Evolutionary conservation across 2,329 filamentous ascomycete genomes (phyloP).

Genomic region (Nakataea oryzae): DNA sequence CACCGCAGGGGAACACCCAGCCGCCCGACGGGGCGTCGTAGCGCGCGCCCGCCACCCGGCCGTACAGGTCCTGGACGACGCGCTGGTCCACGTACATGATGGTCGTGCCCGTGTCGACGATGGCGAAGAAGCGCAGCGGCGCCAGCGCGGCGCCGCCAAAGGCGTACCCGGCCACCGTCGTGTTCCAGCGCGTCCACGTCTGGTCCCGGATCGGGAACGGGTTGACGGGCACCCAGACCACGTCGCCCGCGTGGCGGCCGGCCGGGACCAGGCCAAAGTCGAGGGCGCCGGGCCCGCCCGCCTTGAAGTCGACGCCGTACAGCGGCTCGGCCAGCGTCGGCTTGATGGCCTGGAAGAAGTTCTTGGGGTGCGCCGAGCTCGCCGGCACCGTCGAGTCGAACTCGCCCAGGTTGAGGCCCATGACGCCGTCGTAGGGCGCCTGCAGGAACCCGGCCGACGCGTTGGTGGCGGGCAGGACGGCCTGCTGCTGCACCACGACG

Average conservation of each 20-base stretch:
- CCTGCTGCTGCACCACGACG: slow-evolving; percentile 15
- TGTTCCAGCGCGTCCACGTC: background rate
- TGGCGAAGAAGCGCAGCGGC: slow-evolving; percentile 22
- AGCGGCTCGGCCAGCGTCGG: slow-evolving; percentile 27
- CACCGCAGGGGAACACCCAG: slow-evolving; percentile 40
- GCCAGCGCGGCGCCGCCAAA: slow-evolving; percentile 18
- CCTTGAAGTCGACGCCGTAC: slow-evolving; percentile 39
- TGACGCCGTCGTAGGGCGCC: slow-evolving; percentile 12
- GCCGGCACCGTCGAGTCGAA: slow-evolving; percentile 16
- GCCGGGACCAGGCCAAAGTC: background rate
- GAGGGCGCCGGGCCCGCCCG: slow-evolving; percentile 3
- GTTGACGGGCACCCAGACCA: background rate
- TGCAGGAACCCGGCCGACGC: slow-evolving; percentile 16
- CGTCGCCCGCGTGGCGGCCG: background rate
- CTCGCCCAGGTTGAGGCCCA: slow-evolving; percentile 17
- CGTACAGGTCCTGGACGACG: slow-evolving; percentile 41
- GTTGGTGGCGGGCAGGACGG: slow-evolving; percentile 17
- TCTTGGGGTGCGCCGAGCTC: slow-evolving; percentile 9
- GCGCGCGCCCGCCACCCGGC: slow-evolving; percentile 31
- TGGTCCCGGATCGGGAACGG: background rate
- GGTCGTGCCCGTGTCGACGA: slow-evolving; percentile 52
- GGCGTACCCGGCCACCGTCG: slow-evolving; percentile 11
- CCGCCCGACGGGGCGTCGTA: slow-evolving; percentile 29
- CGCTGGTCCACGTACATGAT: slow-evolving; percentile 38
- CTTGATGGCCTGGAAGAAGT: slow-evolving; percentile 25